Percentiles rank a stretch among this genome's conserved stretches.
Evolutionary conservation across 495 filamentous ascomycete genomes (phyloP).

Genomic region (Neurospora sp.): DNA sequence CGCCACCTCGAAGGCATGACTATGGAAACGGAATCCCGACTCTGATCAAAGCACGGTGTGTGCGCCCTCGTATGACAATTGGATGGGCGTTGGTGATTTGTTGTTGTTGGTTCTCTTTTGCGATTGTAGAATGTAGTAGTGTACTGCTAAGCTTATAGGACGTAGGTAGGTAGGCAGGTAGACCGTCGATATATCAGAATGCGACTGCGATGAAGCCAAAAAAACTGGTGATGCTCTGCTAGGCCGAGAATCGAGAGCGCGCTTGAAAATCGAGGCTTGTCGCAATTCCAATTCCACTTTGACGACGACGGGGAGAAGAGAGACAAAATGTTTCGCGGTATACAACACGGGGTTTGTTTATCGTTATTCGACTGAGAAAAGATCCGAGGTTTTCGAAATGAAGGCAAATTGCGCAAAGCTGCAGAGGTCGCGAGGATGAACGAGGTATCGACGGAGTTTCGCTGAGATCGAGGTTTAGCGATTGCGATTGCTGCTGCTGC

Average conservation of each 20-base stretch:
- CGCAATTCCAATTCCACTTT: not conserved
- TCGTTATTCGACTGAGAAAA: not conserved
- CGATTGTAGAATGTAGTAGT: conserved; percentile 4
- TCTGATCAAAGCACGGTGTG: not conserved
- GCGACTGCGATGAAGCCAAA: not conserved
- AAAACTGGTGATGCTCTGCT: not conserved
- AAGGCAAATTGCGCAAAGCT: not conserved
- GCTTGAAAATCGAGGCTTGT: not conserved
- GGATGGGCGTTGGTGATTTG: not conserved
- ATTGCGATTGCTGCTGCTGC: not conserved
- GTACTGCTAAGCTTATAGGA: not conserved
- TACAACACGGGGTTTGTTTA: not conserved
- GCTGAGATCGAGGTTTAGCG: not conserved
- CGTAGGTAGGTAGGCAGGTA: too few relatives aligned
- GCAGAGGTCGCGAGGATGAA: not conserved
- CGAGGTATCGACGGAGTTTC: not conserved
- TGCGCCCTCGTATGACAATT: not conserved
- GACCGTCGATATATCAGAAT: too few relatives aligned
- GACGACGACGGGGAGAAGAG: not conserved
- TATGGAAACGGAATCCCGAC: conserved; percentile 13
- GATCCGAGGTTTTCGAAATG: not conserved
- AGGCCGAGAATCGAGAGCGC: not conserved
- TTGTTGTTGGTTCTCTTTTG: not conserved
- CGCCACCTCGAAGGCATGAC: conserved; percentile 25
- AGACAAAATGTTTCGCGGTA: not conserved